Conservation (phyloP, 306 rosid species). For the Albizia julibrissin region DNA sequence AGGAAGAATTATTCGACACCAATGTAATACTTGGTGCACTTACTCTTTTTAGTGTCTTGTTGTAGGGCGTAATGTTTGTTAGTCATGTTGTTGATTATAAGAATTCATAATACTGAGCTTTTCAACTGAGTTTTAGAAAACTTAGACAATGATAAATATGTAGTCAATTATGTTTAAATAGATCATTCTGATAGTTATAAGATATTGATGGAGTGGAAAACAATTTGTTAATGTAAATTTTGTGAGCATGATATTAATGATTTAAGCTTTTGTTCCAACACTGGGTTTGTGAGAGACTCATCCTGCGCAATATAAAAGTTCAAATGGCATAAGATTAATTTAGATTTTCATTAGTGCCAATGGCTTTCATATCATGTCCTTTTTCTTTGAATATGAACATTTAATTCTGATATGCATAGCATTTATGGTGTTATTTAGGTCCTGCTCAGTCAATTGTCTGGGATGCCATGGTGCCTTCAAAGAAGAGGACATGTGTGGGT, state of each 20-base stretch:
- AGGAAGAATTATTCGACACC: neutral
- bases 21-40: neutral
- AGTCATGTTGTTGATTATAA: neutral
- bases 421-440: constrained; percentile 54
- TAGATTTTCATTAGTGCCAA: neutral
- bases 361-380: neutral
- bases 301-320: neutral
- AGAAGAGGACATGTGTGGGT: constrained; percentile 81
- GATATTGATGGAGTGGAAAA: neutral
- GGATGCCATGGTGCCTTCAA: constrained; percentile 92
- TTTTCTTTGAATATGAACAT: neutral
- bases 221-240: neutral
- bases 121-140: neutral
- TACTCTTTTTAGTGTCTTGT: neutral
- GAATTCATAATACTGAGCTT: neutral
- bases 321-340: neutral
- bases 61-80: neutral
- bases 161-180: neutral
- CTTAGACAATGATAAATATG: neutral
- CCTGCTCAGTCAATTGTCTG: constrained; percentile 91
- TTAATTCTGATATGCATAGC: constrained; percentile 31
- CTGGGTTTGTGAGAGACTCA: neutral
- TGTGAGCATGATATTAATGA: neutral
- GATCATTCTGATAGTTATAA: neutral
- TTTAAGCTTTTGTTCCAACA: neutral